Evolutionary conservation across 495 filamentous ascomycete species (phyloP).

Genomic region (Lasiosphaeria miniovina): DNA sequence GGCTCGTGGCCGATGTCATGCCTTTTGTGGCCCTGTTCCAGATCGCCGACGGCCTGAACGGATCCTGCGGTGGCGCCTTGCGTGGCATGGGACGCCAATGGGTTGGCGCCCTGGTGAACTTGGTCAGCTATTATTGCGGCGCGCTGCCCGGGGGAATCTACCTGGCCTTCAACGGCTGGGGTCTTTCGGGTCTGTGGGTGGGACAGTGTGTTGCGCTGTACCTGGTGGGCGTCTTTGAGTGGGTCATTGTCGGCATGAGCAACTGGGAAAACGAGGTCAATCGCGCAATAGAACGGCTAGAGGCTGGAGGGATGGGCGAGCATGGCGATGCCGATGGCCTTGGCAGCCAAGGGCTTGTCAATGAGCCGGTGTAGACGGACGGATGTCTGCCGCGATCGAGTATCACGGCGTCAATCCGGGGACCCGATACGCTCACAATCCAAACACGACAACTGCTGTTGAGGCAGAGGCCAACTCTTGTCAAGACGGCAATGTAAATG

Average conservation of each 20-base stretch:
- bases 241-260: slow-evolving; percentile 74
- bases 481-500: too few species aligned
- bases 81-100: slow-evolving; percentile 88
- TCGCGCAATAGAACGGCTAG: slow-evolving; percentile 75
- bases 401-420: too few species aligned
- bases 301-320: slow-evolving; percentile 42
- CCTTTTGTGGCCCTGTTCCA: slow-evolving; percentile 89
- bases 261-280: slow-evolving; percentile 76
- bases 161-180: slow-evolving; percentile 88
- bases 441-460: too few species aligned
- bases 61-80: slow-evolving; percentile 77
- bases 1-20: slow-evolving; percentile 75
- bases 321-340: neutral
- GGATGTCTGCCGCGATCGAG: neutral
- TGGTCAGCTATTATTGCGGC: slow-evolving; percentile 84
- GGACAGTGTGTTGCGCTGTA: slow-evolving; percentile 90
- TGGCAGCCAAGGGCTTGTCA: slow-evolving; percentile 7
- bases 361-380: slow-evolving; percentile 12
- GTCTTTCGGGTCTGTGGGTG: slow-evolving; percentile 78
- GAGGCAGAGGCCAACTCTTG: too few species aligned
- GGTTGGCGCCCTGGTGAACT: slow-evolving; percentile 82
- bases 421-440: too few species aligned
- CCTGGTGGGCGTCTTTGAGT: slow-evolving; percentile 74
- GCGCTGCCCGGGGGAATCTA: slow-evolving; percentile 82
- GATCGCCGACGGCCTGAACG: slow-evolving; percentile 86